phyloP scores from a whole-genome alignment of 192 early-diverging fungal species.

The Backusella sp. region DNA sequence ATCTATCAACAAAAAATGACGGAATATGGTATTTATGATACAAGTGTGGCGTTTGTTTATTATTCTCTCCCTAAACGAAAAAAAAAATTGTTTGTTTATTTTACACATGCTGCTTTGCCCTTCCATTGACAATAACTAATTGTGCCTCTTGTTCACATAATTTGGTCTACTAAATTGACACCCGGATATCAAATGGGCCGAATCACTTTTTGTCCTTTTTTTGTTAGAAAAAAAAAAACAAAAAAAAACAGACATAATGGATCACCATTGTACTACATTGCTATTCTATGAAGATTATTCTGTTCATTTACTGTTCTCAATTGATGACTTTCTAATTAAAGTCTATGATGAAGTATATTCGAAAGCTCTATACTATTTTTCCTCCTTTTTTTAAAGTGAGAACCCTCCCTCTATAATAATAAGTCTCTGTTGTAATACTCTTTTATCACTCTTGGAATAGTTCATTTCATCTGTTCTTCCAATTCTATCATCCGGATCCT shows the following conservation, averaged over 20 bases:
- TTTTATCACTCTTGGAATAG: not conserved
- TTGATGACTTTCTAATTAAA: slow-evolving; percentile 12
- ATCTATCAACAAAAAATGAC: not conserved
- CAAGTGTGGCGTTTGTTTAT: not conserved
- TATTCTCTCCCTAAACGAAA: not conserved
- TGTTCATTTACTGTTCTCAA: not conserved
- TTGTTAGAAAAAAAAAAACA: too few relatives aligned
- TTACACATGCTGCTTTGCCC: slow-evolving; percentile 11
- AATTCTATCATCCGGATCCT: slow-evolving; percentile 18
- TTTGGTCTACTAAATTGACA: slow-evolving; percentile 12
- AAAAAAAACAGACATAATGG: not conserved
- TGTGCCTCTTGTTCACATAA: slow-evolving; percentile 26
- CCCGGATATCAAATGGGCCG: slow-evolving; percentile 11
- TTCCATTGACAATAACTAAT: slow-evolving; percentile 18
- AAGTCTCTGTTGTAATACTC: too few relatives aligned
- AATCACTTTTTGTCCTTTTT: slow-evolving; percentile 4
- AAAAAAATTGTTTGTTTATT: not conserved
- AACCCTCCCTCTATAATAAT: too few relatives aligned
- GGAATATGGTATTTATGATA: not conserved
- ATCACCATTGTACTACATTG: slow-evolving; percentile 9
- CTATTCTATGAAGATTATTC: slow-evolving; percentile 21
- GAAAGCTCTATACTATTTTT: too few relatives aligned
- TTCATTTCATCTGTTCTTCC: slow-evolving; percentile 28
- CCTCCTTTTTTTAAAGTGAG: too few relatives aligned
- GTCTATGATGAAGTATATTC: not conserved